Conservation (phyloP, 2,329 filamentous ascomycete genomes). For the Arthroderma sp. region DNA sequence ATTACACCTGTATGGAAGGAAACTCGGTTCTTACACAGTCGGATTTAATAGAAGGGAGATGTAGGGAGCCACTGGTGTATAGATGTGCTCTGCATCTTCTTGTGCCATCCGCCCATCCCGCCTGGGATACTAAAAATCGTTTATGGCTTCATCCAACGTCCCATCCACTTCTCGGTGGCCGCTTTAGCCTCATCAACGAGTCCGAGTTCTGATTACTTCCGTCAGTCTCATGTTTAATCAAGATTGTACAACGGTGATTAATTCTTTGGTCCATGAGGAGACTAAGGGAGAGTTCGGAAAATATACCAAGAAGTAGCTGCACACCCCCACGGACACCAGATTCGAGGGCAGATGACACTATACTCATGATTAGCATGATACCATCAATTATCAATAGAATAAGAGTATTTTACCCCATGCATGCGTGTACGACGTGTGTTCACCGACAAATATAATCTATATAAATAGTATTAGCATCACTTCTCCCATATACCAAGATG, state of each 20-base stretch:
- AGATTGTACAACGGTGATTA: background rate
- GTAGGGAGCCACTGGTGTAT: too few species aligned
- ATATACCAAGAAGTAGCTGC: slow-evolving; percentile 16
- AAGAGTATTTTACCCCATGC: slow-evolving; percentile 16
- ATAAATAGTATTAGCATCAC: slow-evolving; percentile 12
- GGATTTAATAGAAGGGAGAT: too few species aligned
- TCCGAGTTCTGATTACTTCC: slow-evolving; percentile 34
- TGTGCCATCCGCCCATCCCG: too few species aligned
- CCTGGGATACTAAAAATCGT: too few species aligned
- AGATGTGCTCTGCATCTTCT: too few species aligned
- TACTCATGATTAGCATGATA: too few species aligned
- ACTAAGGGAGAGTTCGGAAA: background rate
- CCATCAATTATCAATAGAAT: too few species aligned
- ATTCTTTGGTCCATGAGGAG: background rate
- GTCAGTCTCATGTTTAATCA: background rate
- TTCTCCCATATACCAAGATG: too few species aligned
- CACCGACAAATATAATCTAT: slow-evolving; percentile 20
- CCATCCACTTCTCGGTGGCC: slow-evolving; percentile 53
- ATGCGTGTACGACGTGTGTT: slow-evolving; percentile 24
- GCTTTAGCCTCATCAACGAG: slow-evolving; percentile 56
- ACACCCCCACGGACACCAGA: slow-evolving; percentile 19
- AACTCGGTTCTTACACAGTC: too few species aligned
- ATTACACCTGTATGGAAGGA: too few species aligned
- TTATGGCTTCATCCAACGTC: slow-evolving; percentile 42
- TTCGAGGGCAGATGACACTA: slow-evolving; percentile 13